These are phyloP conservation scores for Candolleomyces aberdarensis DNA, from an alignment of 768 basidiomycete genomes.

Conservation along the genomic window DNA sequence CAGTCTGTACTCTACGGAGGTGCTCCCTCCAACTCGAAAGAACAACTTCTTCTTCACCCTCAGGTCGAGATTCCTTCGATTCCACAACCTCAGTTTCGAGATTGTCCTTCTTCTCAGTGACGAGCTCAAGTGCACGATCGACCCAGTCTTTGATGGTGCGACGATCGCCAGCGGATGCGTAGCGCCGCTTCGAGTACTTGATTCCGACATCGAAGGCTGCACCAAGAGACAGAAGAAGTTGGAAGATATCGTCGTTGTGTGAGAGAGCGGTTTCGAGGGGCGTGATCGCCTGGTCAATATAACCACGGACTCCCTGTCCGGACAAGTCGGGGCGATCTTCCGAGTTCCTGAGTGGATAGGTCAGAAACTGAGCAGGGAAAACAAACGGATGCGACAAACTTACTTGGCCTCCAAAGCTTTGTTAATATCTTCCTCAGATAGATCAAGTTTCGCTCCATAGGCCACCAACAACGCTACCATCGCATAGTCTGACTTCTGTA, in stretches of 20 bases:
- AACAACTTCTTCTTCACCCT: background rate
- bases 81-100: constrained; percentile 11
- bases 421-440: constrained; percentile 34
- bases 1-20: constrained; percentile 1
- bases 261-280: constrained; percentile 38
- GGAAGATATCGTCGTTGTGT: constrained; percentile 33
- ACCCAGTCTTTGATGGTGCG: constrained; percentile 39
- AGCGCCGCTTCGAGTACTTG: constrained; percentile 18
- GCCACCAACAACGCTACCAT: constrained; percentile 36
- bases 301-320: constrained; percentile 21
- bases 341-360: constrained; percentile 9
- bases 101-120: constrained; percentile 20
- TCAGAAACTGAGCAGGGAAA: background rate
- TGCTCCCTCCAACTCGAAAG: constrained; percentile 11
- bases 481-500: constrained; percentile 29
- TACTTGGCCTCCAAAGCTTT: constrained; percentile 32
- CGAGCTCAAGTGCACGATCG: constrained; percentile 22
- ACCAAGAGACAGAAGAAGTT: constrained; percentile 37
- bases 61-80: background rate
- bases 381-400: constrained; percentile 7
- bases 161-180: constrained; percentile 16
- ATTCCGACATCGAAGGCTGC: constrained; percentile 31
- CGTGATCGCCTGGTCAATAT: constrained; percentile 23
- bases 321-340: constrained; percentile 15
- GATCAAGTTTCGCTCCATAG: constrained; percentile 35